Base-by-base conservation (phyloP, 257 asterid species). In the Nicotiana paniculata region DNA sequence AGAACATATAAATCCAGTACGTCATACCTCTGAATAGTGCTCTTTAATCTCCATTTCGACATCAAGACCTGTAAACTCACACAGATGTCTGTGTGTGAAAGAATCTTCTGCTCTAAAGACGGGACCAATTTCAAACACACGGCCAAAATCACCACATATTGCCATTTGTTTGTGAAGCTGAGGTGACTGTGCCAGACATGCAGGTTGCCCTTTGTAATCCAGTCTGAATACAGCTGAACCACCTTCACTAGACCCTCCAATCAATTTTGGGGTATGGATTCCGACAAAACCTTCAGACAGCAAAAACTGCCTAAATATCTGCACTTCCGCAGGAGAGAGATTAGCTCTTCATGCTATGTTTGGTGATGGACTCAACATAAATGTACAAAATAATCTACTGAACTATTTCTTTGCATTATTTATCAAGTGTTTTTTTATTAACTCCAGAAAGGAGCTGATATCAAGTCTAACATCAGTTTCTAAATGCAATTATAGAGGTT, bases 161-260 rank as follows among this genome's bases (percentile, higher is more conserved):
- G 98, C 82, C 98, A 93, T 95, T 81, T 95, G 98, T 59, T 95
- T 95, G 82, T 93, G 97, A n/a, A 95, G 93, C 85, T 95, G 98
- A 59, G 99, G 99, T 74, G 99, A 95, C 83, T 95, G 99, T 9
- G 97, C 98, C 81, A 93, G 85, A 83, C 98, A 95, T n/a, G 98
- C 98, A 79, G 97, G 90, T 62, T 85, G 90, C 77, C 98, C 98
- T 83, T 90, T 92, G 92, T 95, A 95, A 48, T 90, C 91, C 65
- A 95, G 87, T 84, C 85, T 91, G 85, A 95, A 95, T 58, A 95
- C 97, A 78, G 97, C 95, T 76, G 98, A 83, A 59, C 98, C 98
- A 12, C 98, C 98, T 86, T 95, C 98, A 87, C 98, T 95, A 48
- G 98, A 90, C 83, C 98, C 97, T 43, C 92, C 92, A 33, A 92